Percentiles rank a stretch among this genome's conserved stretches.
Conservation (phyloP, 108 stramenopile species). For the Tribonema minus region DNA sequence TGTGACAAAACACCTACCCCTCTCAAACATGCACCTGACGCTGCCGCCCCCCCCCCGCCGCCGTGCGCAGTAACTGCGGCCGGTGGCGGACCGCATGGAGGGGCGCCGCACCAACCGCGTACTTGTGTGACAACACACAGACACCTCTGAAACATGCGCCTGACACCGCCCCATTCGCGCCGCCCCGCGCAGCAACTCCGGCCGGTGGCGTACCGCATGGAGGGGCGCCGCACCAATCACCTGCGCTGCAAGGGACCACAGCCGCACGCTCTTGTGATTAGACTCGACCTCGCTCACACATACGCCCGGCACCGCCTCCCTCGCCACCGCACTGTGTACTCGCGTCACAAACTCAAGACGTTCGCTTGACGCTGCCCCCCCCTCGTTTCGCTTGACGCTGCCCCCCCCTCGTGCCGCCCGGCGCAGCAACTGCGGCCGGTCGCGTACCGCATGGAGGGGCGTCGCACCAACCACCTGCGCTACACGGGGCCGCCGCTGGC, state of each 20-base stretch:
- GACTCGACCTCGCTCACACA: too few species aligned
- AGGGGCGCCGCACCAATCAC: constrained; percentile 20
- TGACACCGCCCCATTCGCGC: background rate
- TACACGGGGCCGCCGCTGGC: constrained; percentile 13
- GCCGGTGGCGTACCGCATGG: too few species aligned
- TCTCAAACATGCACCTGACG: background rate
- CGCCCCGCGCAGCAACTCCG: too few species aligned
- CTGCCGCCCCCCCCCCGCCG: background rate
- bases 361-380: background rate
- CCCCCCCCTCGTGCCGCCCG: background rate
- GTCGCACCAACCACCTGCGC: constrained; percentile 26
- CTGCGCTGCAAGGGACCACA: constrained; percentile 12
- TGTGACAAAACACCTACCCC: background rate
- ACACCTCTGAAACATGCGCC: too few species aligned
- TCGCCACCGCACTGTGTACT: background rate
- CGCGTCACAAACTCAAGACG: background rate
- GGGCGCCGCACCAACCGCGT: constrained; percentile 13
- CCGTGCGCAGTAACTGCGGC: too few species aligned
- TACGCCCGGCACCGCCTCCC: too few species aligned
- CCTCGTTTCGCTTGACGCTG: background rate
- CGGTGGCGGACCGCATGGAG: constrained; percentile 25
- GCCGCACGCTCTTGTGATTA: too few species aligned
- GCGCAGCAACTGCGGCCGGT: background rate
- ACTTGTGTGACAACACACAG: too few species aligned
- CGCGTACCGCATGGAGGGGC: constrained; percentile 17